Base-by-base conservation (phyloP, 352 stramenopile genomes). In the Phytophthora constricta region DNA sequence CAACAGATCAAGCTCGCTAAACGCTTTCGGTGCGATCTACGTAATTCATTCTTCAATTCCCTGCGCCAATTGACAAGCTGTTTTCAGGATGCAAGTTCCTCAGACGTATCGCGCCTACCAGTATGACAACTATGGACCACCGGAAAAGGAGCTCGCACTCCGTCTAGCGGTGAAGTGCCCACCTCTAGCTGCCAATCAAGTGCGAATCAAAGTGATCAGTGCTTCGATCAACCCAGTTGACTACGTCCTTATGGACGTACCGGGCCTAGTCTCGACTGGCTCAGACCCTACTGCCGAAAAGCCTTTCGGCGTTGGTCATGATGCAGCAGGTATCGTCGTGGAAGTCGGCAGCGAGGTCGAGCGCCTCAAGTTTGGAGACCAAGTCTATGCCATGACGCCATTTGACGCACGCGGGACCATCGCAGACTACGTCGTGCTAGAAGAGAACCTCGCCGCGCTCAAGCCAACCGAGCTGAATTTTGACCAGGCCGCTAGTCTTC, bases 381-480 rank as follows among this genome's bases (percentile, higher is more conserved):
- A 53, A 10, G 61, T 68, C 2, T 68, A 45, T 31, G 43, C 23
- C 19, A 62, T 54, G 33, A 7, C 51, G 8, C 16, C 25, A 4
- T 58, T 62, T 45, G 10, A 37, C 20, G 28, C 34, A 31, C 14
- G 33, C 19, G 71, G 62, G 4, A 43, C 62, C 14, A 63, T 79
- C 31, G 76, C 58, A 9, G 76, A 84, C 43, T 84, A 66, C 57
- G 27, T 78, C 11, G 51, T 57, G 14, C 11, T 73, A 7, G 63
- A 75, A 16, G 65, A 45, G 3, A 43, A 76, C 26, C 73, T 57
- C 27, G 57, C 87, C n/a, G 75, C 74, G 0, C 54, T 27, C 50
- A 89, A 87, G 55, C 80, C 76, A 0, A 69, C 14, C 27, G 78
- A 58, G 23, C 31, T 80, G 14, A 63, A 47, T 28, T 81, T 78